phyloP scores from a whole-genome alignment of 129 eudicot species.

The Centella asiatica region DNA sequence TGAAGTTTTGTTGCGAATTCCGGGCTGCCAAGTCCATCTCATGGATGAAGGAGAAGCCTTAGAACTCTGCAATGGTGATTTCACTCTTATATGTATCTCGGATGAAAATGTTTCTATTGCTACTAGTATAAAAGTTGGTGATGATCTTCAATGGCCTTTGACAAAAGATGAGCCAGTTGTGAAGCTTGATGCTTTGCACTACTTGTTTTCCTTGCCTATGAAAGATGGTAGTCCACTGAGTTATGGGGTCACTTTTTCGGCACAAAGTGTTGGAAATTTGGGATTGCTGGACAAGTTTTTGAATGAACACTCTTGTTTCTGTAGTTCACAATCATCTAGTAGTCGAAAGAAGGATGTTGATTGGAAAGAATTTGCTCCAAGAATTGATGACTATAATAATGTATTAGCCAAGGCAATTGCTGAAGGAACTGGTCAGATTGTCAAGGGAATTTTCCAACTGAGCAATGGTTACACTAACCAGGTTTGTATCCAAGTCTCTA shows the following conservation, averaged over 20 bases:
- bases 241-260: constrained; percentile 67
- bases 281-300: constrained; percentile 51
- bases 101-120: constrained; percentile 56
- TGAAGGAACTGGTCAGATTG: constrained; percentile 86
- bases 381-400: constrained; percentile 59
- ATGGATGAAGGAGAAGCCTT: constrained; percentile 81
- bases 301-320: constrained; percentile 45
- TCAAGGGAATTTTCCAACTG: constrained; percentile 74
- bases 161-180: constrained; percentile 95
- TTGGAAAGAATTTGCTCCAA: constrained; percentile 91
- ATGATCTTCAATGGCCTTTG: constrained; percentile 87
- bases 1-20: constrained; percentile 46
- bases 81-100: constrained; percentile 31
- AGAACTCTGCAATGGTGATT: constrained; percentile 58
- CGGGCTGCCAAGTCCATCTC: constrained; percentile 55
- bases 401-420: constrained; percentile 91
- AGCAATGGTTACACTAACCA: constrained; percentile 85
- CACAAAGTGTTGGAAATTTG: constrained; percentile 24
- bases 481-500: constrained; percentile 32
- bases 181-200: constrained; percentile 64
- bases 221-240: constrained; percentile 51
- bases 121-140: constrained; percentile 55
- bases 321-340: constrained; percentile 19
- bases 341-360: constrained; percentile 35
- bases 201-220: constrained; percentile 67